Evolutionary conservation across 441 rosid genomes (phyloP).

Genomic region (Euphorbia schlechtendalii): DNA sequence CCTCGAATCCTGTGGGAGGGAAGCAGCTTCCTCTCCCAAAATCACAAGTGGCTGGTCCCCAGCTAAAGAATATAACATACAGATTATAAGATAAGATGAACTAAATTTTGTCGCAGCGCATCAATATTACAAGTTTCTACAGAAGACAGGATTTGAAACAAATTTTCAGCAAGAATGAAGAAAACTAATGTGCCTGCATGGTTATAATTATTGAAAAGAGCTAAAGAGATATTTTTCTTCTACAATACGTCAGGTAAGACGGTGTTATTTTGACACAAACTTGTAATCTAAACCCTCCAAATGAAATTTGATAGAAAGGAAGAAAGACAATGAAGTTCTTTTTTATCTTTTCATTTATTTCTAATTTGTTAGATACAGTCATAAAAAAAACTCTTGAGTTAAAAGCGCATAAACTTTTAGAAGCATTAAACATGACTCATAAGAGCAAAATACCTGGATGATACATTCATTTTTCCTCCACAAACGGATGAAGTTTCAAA

Average conservation of each 20-base stretch:
- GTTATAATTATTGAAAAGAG: no score
- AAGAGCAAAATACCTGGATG: neutral
- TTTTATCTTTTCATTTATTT: neutral
- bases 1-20: slow-evolving; percentile 28
- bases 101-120: neutral
- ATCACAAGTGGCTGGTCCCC: slow-evolving; percentile 33
- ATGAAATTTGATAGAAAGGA: neutral
- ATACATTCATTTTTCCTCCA: no score
- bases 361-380: neutral
- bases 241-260: no score
- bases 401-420: neutral
- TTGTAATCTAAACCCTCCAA: neutral
- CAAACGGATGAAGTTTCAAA: no score
- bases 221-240: no score
- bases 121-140: neutral
- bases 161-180: neutral
- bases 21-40: slow-evolving; percentile 41
- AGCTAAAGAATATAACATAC: slow-evolving; percentile 21
- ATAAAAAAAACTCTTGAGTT: neutral
- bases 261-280: no score
- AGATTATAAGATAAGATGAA: neutral
- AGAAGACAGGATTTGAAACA: neutral
- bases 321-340: neutral
- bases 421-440: neutral
- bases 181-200: neutral